Conservation (phyloP, 2,329 filamentous ascomycete genomes). For the Epichloe typhina region DNA sequence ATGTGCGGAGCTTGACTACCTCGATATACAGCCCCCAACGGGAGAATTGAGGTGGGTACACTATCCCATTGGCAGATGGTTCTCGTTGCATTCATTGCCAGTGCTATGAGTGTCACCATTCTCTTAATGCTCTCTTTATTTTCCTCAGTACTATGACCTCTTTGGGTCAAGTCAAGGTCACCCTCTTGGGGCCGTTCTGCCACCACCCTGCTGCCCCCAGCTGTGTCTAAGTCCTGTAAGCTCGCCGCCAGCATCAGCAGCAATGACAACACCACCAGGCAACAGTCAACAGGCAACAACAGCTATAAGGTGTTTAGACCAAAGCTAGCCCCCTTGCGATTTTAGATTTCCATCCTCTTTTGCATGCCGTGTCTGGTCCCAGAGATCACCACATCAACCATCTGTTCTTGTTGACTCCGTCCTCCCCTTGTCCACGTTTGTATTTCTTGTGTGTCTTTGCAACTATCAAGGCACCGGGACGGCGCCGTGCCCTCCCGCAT, state of each 20-base stretch:
- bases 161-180: not conserved
- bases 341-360: not conserved
- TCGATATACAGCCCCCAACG: constrained; percentile 34
- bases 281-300: not conserved
- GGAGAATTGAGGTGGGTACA: constrained; percentile 42
- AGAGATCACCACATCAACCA: not conserved
- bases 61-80: constrained; percentile 11
- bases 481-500: constrained; percentile 4
- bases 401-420: not conserved
- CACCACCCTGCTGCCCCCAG: constrained; percentile 1
- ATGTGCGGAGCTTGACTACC: constrained; percentile 35
- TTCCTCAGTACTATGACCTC: not conserved
- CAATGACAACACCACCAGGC: not conserved
- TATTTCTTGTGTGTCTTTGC: not conserved
- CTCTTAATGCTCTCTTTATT: not conserved
- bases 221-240: not conserved
- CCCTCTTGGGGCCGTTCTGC: not conserved
- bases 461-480: constrained; percentile 4
- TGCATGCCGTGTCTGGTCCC: not conserved
- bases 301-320: not conserved
- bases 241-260: not conserved
- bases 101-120: constrained; percentile 6
- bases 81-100: constrained; percentile 6
- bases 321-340: not conserved
- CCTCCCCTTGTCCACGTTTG: not conserved